Percentiles rank a stretch among this genome's conserved stretches.
Evolutionary conservation across 805 yeast genomes (phyloP).

Genomic region (Saccharomycopsis babjevae): DNA sequence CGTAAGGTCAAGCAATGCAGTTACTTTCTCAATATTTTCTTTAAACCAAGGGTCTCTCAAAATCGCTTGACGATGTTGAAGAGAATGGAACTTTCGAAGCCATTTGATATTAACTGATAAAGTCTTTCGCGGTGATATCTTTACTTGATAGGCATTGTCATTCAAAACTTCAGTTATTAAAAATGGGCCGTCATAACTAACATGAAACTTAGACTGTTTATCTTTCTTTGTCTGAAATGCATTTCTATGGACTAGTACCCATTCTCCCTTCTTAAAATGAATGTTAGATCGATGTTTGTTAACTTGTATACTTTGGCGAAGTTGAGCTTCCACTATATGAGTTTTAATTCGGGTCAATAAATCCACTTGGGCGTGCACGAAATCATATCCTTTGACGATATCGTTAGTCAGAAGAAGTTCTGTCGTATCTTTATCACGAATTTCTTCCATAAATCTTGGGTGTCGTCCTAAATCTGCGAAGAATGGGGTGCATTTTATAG

Average conservation of each 20-base stretch:
- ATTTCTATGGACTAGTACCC: neutral
- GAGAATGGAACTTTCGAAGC: neutral
- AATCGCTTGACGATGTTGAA: neutral
- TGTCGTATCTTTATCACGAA: neutral
- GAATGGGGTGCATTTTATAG: neutral
- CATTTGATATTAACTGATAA: neutral
- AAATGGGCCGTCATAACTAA: neutral
- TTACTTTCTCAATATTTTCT: neutral
- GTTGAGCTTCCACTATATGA: neutral
- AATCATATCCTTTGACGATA: neutral
- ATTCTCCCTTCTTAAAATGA: neutral
- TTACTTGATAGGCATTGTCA: neutral
- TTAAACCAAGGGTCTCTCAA: neutral
- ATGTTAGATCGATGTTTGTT: neutral
- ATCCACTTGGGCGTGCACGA: neutral
- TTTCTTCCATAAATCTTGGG: neutral
- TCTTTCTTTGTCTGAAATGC: neutral
- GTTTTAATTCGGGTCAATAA: neutral
- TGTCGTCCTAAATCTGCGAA: neutral
- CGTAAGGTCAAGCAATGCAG: neutral
- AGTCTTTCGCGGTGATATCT: neutral
- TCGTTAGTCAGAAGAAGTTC: neutral
- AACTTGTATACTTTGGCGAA: neutral
- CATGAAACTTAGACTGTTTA: neutral
- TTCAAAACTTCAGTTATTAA: neutral